Base-by-base conservation (phyloP, 495 filamentous ascomycete genomes). In the Penicillium flavigenum region DNA sequence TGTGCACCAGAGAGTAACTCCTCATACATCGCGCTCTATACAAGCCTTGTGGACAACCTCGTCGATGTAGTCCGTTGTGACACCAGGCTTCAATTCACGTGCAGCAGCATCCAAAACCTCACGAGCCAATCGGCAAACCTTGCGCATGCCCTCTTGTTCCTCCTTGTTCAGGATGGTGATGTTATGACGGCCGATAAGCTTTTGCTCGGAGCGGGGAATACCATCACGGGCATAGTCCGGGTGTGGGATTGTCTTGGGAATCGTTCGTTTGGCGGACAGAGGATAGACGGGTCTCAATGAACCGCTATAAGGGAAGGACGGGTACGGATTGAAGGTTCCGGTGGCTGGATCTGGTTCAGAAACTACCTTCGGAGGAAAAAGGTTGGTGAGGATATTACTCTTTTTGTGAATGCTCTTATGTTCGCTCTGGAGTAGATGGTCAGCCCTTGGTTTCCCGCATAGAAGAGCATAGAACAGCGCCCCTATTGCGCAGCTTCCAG, bases 61-160 rank as follows among this genome's bases (percentile, higher is more conserved):
- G 66, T 99, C 94, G 36, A 99, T 90, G 67, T 96, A 87, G 68
- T 99, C 95, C 8, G 94, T 99, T 2, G 95, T 98, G 26, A 98
- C 84, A 14, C 94, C 94, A 14, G 95, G 94, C 65, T 81, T 86
- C 54, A 88, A 63, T 42, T 86, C 93, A 14, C 84, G 82, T 0
- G 90, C 94, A 0, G 93, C 89, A 63, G 95, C 87, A 77, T 99
- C 94, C 57, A 99, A 73, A 1, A 99, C 94, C 70, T 99, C 94
- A 70, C 94, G 79, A 7, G 89, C 89, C 50, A 98, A 65, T 46
- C 85, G 82, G 71, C 94, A 98, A 8, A 96, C 95, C 63, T 90
- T 96, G 60, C 95, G 84, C 94, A 99, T 98, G 17, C 80, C 91
- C 57, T 88, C 83, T 64, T 91, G 89, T 54, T 87, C 85, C 72